Evolutionary conservation across 192 early-diverging fungal genomes (phyloP), one percentile per base, ranked within the genome.

Genomic region (Podila clonocystis): DNA sequence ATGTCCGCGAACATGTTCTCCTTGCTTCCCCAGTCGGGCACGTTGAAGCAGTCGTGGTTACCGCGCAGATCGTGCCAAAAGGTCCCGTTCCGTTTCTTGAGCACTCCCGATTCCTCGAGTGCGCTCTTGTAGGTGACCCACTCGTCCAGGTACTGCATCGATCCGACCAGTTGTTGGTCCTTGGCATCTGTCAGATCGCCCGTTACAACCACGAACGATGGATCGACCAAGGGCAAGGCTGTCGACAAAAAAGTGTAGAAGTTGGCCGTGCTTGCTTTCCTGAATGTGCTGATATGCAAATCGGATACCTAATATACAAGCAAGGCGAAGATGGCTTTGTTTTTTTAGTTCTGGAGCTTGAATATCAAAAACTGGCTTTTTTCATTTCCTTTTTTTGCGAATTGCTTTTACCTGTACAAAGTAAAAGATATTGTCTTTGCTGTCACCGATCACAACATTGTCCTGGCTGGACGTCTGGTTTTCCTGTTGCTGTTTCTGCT

Each of bases 171-270:
- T 22, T 87, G 82, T 31, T 82, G 68, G 73, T 93, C 91, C 67
- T 96, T 96, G 17, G 94, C 96, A 84, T 98, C 95, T 1, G 95
- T 96, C 69, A 97, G 73, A 80, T 97, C 96, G 0, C 96, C 97
- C 0, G 96, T 96, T 9, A 93, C 90, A 0, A 93, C 75, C 6
- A 97, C 93, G 64, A 97, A 89, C 4, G 88, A 85, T 8, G 97
- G 97, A 3, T 91, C 87, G 41, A 97, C 85, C 33, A 91, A 69
- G 20, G 96, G 95, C 19, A 98, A 82, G 9, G 91, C 91, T 2
- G 90, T 89, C 31, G 89, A 82, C 49, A 96, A 70, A 71, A 94
- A 93, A 57, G 92, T 88, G 62, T 89, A 85, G 68, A 97, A 94
- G 65, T 96, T 93, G n/a, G 89, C 75, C 5, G 93, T 85, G n/a